Base-by-base conservation (phyloP, 768 basidiomycete genomes). In the Termitomyces sp. region DNA sequence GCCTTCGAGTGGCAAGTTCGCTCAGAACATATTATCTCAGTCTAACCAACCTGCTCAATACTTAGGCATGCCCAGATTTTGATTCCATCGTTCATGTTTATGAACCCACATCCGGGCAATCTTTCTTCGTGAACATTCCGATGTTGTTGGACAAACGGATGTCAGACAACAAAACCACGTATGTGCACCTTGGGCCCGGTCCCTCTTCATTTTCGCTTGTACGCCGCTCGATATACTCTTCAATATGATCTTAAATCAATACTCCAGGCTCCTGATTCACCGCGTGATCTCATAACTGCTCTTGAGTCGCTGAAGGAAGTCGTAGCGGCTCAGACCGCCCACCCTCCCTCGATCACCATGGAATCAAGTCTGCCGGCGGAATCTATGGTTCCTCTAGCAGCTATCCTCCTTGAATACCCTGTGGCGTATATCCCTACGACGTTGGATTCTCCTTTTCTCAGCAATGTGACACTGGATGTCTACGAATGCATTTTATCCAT, bases 361-460 rank as follows among this genome's bases (percentile, higher is more conserved):
- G 64, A 72, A 11, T 54, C 60, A 41, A 53, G 52, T 25, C 61
- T 72, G 14, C 48, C 70, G 5, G 59, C 67, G 17, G 61, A 67
- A 54, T 63, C 54, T 10, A 67, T 72, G 2, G 69, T 88, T 41
- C 79, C 85, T 14, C 71, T 88, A 5, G 82, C 85, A 4, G 86
- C 76, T 1, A 57, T 84, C 8, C 65, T 87, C 25, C 76, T 87
- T 34, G 85, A 85, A 56, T 88, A 87, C 61, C 80, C 81, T 9
- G 76, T 86, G 9, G 75, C 77, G 23, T 84, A 84, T 49, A 64
- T 77, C 30, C 76, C 75, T 30, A 57, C 51, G 14, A 57, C 62
- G 0, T 46, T 65, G 5, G 59, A 60, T 0, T 67, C 72, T 52
- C 65, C 62, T 8, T 82, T 79, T 62, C 74, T 87, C n/a, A 68